Evolutionary conservation across 1,284 basidiomycete genomes (phyloP).

Genomic region (Tylopilus sp.): DNA sequence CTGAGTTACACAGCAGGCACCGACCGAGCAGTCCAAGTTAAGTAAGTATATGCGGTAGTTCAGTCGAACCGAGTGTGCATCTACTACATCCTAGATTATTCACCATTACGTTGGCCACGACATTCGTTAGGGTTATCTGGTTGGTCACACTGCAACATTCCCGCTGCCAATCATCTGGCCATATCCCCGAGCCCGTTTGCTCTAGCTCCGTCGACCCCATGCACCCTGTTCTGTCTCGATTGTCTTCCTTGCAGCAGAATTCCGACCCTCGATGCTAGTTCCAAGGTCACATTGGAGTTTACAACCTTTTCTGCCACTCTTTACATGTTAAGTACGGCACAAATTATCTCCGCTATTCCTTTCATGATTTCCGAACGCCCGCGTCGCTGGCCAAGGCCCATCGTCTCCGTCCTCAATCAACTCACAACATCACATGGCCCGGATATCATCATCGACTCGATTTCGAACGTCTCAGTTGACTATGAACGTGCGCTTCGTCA

Average conservation of each 20-base stretch:
- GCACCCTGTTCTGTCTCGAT: conserved; percentile 24
- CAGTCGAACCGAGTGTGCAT: background rate
- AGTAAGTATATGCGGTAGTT: conserved; percentile 21
- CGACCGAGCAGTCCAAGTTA: conserved; percentile 13
- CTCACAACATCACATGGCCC: conserved; percentile 28
- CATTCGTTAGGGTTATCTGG: background rate
- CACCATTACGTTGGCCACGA: background rate
- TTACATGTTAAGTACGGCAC: conserved; percentile 15
- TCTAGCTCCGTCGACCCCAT: conserved; percentile 3
- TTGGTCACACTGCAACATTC: conserved; percentile 1
- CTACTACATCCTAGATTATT: background rate
- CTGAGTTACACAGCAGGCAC: background rate
- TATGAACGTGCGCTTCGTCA: conserved; percentile 29
- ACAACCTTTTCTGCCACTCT: conserved; percentile 29
- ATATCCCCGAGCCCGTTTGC: conserved; percentile 2
- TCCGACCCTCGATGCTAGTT: conserved; percentile 10
- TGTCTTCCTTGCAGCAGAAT: conserved; percentile 6
- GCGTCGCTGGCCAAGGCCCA: conserved; percentile 21
- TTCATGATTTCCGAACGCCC: conserved; percentile 21
- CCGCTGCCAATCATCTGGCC: background rate
- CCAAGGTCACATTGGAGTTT: conserved; percentile 23
- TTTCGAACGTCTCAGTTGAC: conserved; percentile 43
- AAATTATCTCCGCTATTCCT: conserved; percentile 27
- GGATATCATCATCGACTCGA: conserved; percentile 37
- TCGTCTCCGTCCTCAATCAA: conserved; percentile 22